phyloP scores from a whole-genome alignment of 2,329 filamentous ascomycete genomes.

The Colletotrichum echinochloae region DNA sequence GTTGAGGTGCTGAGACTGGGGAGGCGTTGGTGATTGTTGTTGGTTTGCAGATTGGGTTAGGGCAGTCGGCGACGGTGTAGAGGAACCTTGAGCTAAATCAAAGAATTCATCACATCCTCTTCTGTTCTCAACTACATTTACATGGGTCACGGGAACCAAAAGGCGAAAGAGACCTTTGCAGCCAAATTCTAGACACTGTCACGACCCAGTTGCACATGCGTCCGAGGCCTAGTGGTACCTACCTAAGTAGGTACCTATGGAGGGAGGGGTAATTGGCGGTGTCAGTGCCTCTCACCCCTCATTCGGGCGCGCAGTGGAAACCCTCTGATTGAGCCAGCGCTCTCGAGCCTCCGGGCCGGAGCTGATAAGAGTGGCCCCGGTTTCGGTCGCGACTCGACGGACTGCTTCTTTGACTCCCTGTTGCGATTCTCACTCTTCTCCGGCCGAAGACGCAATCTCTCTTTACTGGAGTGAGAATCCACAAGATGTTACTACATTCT shows the following conservation, averaged over 20 bases:
- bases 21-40: slow-evolving; percentile 13
- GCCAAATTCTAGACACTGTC: background rate
- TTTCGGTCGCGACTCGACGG: slow-evolving; percentile 10
- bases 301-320: slow-evolving; percentile 7
- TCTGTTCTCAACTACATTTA: background rate
- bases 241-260: background rate
- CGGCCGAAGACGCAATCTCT: background rate
- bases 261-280: slow-evolving; percentile 22
- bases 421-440: background rate
- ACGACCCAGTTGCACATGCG: background rate
- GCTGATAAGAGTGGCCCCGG: slow-evolving; percentile 33
- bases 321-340: slow-evolving; percentile 31
- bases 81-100: background rate
- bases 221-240: background rate
- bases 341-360: slow-evolving; percentile 22
- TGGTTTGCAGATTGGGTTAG: background rate
- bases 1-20: background rate
- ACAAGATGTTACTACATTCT: slow-evolving; percentile 41
- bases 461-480: background rate
- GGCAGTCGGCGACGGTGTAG: background rate
- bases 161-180: background rate
- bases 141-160: background rate
- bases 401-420: background rate
- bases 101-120: background rate
- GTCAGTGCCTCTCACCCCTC: slow-evolving; percentile 27